Conservation (phyloP, 1,284 basidiomycete genomes). For the Athelia sp. region DNA sequence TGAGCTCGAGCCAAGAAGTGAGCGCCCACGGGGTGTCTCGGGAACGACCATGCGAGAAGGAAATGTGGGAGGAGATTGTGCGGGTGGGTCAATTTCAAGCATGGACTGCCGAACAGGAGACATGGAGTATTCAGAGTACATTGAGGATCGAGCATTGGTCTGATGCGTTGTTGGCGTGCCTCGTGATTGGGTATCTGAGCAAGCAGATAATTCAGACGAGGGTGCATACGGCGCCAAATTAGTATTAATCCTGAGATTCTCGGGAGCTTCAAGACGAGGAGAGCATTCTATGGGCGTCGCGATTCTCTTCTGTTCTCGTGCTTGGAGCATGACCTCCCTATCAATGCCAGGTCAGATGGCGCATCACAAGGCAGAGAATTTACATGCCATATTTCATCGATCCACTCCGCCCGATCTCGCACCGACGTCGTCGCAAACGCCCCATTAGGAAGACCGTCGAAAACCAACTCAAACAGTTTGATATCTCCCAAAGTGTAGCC, state of each 20-base stretch:
- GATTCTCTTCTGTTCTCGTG: slow-evolving; percentile 22
- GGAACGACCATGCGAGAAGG: slow-evolving; percentile 9
- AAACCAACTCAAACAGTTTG: slow-evolving; percentile 60
- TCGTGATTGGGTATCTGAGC: background rate
- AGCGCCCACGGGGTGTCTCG: background rate
- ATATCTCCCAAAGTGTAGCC: slow-evolving; percentile 24
- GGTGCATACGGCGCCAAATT: slow-evolving; percentile 8
- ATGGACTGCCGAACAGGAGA: background rate
- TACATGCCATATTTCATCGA: slow-evolving; percentile 65
- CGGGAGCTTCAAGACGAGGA: background rate
- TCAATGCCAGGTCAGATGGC: slow-evolving; percentile 6
- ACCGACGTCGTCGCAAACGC: slow-evolving; percentile 57
- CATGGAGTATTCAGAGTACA: no score
- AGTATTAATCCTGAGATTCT: slow-evolving; percentile 14
- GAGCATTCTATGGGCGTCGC: background rate
- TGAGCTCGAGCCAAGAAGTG: background rate
- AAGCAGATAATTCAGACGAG: slow-evolving; percentile 11
- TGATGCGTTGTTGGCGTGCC: background rate
- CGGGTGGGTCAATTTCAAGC: slow-evolving; percentile 7
- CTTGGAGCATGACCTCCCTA: slow-evolving; percentile 57
- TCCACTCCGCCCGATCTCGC: slow-evolving; percentile 64
- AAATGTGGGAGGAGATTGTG: slow-evolving; percentile 12
- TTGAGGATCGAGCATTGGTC: no score
- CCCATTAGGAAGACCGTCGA: slow-evolving; percentile 45
- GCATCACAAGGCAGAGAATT: slow-evolving; percentile 3